Conservation (phyloP, 225 moss, liverwort and hornwort genomes). For the Thuidium tamariscinum region DNA sequence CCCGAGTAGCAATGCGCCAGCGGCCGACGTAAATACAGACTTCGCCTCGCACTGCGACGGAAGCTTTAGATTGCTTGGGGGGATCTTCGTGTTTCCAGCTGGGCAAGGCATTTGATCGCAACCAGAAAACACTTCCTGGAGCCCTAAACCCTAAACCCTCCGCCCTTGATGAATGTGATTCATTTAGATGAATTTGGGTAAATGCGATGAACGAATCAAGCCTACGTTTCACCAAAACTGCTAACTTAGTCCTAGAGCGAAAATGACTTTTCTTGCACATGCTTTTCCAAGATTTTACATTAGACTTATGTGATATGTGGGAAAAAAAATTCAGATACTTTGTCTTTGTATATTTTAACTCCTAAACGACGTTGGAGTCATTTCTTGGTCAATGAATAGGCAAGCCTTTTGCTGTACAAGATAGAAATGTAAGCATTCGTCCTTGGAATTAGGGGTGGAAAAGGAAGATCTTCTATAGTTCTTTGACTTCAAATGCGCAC, state of each 20-base stretch:
- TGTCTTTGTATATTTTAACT: accelerated
- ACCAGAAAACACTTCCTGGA: neutral
- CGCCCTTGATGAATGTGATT: neutral
- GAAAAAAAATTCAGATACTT: neutral
- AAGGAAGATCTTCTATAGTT: no score
- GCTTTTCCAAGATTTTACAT: accelerated
- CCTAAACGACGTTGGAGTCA: no score
- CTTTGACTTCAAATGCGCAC: no score
- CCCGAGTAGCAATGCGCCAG: neutral
- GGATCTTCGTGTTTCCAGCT: neutral
- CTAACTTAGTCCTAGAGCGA: neutral
- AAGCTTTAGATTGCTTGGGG: neutral
- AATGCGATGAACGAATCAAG: neutral
- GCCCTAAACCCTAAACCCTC: neutral
- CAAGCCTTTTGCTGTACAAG: no score
- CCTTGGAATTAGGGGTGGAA: no score
- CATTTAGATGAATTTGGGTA: neutral
- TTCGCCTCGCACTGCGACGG: neutral
- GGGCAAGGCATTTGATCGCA: neutral
- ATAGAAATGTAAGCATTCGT: no score
- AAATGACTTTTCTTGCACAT: neutral
- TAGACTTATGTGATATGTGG: neutral
- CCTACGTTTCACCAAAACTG: no score
- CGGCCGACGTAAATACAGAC: no score
- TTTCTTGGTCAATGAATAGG: no score